A percentile compares a stretch with the other conserved stretches of the same genome.
phyloP scores from a whole-genome alignment of 495 filamentous ascomycete genomes.

The Penicillium odoratum region DNA sequence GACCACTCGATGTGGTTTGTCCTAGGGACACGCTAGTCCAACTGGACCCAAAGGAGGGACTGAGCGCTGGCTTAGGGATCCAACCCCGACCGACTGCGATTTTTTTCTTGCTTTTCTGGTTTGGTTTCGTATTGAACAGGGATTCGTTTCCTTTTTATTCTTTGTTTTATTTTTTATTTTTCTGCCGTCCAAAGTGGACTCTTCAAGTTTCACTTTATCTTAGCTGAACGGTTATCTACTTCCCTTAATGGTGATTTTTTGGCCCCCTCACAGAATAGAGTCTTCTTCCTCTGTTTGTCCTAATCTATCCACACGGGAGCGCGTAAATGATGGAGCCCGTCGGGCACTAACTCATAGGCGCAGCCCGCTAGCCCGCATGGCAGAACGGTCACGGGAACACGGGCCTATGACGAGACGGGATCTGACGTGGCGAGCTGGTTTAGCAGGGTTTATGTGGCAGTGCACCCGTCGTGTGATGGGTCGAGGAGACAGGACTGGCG shows the following conservation, averaged over 20 bases:
- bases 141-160: conserved; percentile 3
- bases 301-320: conserved; percentile 34
- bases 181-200: neutral
- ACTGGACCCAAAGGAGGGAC: conserved; percentile 24
- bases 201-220: conserved; percentile 7
- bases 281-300: conserved; percentile 2
- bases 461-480: conserved; percentile 24
- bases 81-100: conserved; percentile 22
- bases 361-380: conserved; percentile 49
- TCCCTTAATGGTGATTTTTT: neutral
- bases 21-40: conserved; percentile 25
- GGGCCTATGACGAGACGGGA: conserved; percentile 27
- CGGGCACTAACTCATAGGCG: conserved; percentile 40
- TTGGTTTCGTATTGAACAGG: neutral
- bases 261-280: neutral
- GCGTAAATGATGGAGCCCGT: conserved; percentile 35
- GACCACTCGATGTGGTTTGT: conserved; percentile 32
- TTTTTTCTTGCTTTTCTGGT: conserved; percentile 6
- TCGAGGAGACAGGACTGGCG: conserved; percentile 1
- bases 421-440: conserved; percentile 19
- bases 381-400: conserved; percentile 42
- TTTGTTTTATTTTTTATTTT: conserved; percentile 1
- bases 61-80: conserved; percentile 25
- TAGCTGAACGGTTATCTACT: neutral
- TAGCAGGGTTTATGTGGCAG: conserved; percentile 12